These are phyloP conservation scores for Pythium phragmiticola DNA, from an alignment of 352 stramenopile species.

Conservation along the genomic window DNA sequence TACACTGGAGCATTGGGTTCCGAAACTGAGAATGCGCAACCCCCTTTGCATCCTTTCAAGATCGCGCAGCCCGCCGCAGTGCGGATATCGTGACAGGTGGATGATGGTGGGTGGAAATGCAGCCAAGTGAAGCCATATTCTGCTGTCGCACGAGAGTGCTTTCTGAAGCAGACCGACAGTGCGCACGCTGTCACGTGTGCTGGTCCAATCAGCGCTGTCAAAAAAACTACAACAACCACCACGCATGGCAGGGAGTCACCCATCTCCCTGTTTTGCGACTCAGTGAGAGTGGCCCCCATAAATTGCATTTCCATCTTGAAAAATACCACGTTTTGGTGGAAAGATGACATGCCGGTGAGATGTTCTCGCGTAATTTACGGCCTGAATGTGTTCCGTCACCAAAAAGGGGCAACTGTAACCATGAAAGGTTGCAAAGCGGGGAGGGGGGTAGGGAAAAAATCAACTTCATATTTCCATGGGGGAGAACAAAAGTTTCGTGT, in stretches of 20 bases:
- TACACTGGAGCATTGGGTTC: neutral
- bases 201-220: constrained; percentile 3
- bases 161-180: neutral
- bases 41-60: neutral
- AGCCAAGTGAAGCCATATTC: neutral
- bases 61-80: neutral
- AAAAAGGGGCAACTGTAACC: constrained; percentile 6
- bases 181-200: neutral
- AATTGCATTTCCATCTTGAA: neutral
- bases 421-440: constrained; percentile 28
- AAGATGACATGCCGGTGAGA: neutral
- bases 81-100: neutral
- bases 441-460: constrained; percentile 15
- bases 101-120: neutral
- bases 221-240: neutral
- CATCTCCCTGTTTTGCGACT: too few relatives aligned
- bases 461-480: neutral
- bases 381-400: neutral
- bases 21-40: neutral
- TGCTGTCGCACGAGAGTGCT: neutral
- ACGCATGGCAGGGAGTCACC: too few relatives aligned
- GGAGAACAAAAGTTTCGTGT: constrained; percentile 11
- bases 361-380: constrained; percentile 8
- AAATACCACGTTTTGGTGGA: too few relatives aligned
- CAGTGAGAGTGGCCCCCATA: neutral